Evolutionary conservation across 106 monocot genomes (phyloP), one percentile per base, ranked within the genome.

Genomic region (Acorus calamus): DNA sequence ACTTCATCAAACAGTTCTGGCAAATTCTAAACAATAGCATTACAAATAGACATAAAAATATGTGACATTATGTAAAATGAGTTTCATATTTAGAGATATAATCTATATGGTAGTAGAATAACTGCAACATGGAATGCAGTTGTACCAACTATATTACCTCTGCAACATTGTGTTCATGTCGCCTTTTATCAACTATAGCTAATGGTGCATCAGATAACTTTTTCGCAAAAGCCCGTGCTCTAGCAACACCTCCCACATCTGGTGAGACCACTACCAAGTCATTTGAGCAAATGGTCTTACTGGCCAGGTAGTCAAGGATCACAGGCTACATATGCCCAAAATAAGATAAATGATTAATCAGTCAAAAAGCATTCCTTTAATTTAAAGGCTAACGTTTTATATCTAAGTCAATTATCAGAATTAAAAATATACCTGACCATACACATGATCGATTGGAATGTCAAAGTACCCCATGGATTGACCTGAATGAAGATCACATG

Each of bases 201-300:
- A 85, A 71, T 11, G 80, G 85, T 44, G 85, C 80, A 75, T 85
- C 85, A 7, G 78, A 80, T 65, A 85, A 63, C 67, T 81, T 85
- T 55, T 85, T 85, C 28, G 85, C 85, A 80, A 85, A 85, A 63
- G 67, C 74, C 62, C 85, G 80, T 14, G 85, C 85, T 62, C 85
- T 66, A 48, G 77, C 77, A 77, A 81, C 80, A 42, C 85, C 85
- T 47, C 80, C 85, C 52, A 80, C 85, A 72, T 85, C 85, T 59
- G 85, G 85, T 55, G 85, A 85, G 51, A 85, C 80, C 11, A 85
- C 85, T 5, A 85, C 85, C 55, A 85, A 7, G 42, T 85, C 85
- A n/a, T 77, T 60, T 44, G 74, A 49, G 58, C 59, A 57, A 4
- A 81, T 71, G 14, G n/a, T 74, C 57, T 85, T 81, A 53, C 85